Conservation (phyloP, 169 alveolate species). For the Cytauxzoon felis region DNA sequence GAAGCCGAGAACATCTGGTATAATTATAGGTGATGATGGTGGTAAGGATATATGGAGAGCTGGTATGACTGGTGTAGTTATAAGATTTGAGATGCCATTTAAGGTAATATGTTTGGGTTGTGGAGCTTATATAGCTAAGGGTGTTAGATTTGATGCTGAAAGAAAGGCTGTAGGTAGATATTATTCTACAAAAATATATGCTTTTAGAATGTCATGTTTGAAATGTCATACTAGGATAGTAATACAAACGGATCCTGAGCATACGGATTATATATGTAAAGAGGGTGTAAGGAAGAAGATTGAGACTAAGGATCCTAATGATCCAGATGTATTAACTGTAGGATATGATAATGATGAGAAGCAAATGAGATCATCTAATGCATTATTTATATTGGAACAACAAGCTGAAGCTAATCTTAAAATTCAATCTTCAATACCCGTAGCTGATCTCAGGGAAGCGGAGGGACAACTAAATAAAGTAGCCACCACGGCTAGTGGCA, state of each 20-base stretch:
- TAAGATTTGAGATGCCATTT: constrained; percentile 81
- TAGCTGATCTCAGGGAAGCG: no score
- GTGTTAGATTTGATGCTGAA: constrained; percentile 82
- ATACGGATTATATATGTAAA: constrained; percentile 68
- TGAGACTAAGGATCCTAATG: constrained; percentile 44
- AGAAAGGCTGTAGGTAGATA: constrained; percentile 70
- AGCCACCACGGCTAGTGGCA: no score
- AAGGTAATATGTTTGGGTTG: constrained; percentile 72
- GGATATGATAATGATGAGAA: constrained; percentile 25
- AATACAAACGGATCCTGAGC: constrained; percentile 79
- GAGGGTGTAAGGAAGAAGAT: constrained; percentile 73
- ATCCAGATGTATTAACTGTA: constrained; percentile 22
- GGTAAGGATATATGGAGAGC: background rate
- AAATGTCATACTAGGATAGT: constrained; percentile 60
- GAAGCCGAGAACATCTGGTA: constrained; percentile 2
- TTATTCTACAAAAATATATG: constrained; percentile 68
- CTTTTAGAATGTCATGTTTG: constrained; percentile 75
- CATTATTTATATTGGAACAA: constrained; percentile 43
- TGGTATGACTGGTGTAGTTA: constrained; percentile 36
- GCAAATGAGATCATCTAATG: constrained; percentile 44
- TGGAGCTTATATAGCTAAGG: constrained; percentile 69
- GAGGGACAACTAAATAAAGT: no score
- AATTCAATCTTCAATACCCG: no score
- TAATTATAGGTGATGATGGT: background rate
- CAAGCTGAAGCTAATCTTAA: constrained; percentile 14